Conservation (phyloP, 2,329 filamentous ascomycete genomes). For the Sporothrix mexicana region DNA sequence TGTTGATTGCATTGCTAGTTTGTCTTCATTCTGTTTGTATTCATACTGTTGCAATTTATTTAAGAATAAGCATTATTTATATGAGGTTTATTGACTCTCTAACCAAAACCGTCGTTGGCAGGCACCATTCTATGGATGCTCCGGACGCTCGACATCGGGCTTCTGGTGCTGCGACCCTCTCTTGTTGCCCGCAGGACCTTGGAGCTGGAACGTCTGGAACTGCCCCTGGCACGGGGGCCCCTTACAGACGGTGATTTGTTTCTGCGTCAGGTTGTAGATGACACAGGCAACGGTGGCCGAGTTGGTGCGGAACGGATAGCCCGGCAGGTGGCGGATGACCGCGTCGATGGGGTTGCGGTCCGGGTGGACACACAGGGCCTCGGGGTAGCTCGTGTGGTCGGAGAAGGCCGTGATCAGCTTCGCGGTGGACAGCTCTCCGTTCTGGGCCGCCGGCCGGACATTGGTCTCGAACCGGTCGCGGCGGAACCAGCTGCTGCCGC, state of each 20-base stretch:
- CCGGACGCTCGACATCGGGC: slow-evolving; percentile 21
- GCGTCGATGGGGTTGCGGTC: slow-evolving; percentile 33
- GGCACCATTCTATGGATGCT: not conserved
- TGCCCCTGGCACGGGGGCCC: slow-evolving; percentile 40
- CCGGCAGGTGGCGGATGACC: slow-evolving; percentile 33
- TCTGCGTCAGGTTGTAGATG: slow-evolving; percentile 38
- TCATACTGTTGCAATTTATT: not conserved
- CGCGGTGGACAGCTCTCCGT: slow-evolving; percentile 27
- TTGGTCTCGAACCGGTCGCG: slow-evolving; percentile 35
- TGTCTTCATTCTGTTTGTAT: not conserved
- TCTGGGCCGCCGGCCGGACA: slow-evolving; percentile 29
- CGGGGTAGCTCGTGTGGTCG: slow-evolving; percentile 40
- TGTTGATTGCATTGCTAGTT: no score
- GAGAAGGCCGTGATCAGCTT: slow-evolving; percentile 38
- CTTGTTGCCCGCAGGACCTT: slow-evolving; percentile 28
- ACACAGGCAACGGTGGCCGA: slow-evolving; percentile 40
- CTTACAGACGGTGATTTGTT: slow-evolving; percentile 38
- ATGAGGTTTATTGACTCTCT: not conserved
- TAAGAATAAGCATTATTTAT: not conserved
- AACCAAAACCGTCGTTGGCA: not conserved
- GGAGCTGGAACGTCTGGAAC: slow-evolving; percentile 35
- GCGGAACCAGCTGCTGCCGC: slow-evolving; percentile 40
- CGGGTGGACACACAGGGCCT: slow-evolving; percentile 39
- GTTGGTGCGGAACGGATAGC: slow-evolving; percentile 35
- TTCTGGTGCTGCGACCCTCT: slow-evolving; percentile 21